Evolutionary conservation across 805 yeast genomes (phyloP).

Genomic region (Clavispora fructus): DNA sequence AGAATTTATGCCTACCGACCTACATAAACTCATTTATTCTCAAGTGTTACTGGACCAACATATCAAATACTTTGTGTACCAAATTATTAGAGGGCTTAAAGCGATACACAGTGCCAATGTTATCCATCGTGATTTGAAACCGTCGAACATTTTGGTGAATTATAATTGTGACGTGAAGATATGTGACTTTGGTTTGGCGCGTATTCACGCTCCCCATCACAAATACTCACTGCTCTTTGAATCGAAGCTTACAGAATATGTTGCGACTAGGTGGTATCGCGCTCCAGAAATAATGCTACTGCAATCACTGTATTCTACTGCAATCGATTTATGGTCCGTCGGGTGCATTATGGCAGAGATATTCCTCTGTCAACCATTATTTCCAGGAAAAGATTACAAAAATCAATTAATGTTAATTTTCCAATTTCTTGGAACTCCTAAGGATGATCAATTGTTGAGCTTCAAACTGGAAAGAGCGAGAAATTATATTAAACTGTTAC

Average conservation of each 20-base stretch:
- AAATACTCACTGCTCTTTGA: conserved; percentile 13
- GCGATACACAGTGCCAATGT: conserved; percentile 69
- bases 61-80: conserved; percentile 65
- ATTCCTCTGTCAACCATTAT: conserved; percentile 54
- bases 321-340: conserved; percentile 77
- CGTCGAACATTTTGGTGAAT: conserved; percentile 63
- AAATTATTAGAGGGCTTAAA: conserved; percentile 64
- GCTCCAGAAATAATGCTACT: conserved; percentile 83
- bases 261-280: conserved; percentile 81
- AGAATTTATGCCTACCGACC: conserved; percentile 73
- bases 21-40: conserved; percentile 56
- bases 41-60: conserved; percentile 61
- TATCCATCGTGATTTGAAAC: conserved; percentile 73
- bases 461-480: conserved; percentile 12
- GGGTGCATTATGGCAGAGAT: conserved; percentile 76
- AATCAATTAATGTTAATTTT: conserved; percentile 63
- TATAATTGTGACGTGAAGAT: conserved; percentile 70
- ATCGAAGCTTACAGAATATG: conserved; percentile 68
- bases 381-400: conserved; percentile 72
- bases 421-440: conserved; percentile 67
- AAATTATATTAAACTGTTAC: conserved; percentile 13
- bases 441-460: conserved; percentile 17
- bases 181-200: conserved; percentile 74
- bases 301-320: conserved; percentile 65
- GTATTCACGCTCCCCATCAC: conserved; percentile 29